Percentiles rank a stretch among this genome's conserved stretches.
Evolutionary conservation across 495 filamentous ascomycete genomes (phyloP).

Genomic region (Chaetomidium leptoderma): DNA sequence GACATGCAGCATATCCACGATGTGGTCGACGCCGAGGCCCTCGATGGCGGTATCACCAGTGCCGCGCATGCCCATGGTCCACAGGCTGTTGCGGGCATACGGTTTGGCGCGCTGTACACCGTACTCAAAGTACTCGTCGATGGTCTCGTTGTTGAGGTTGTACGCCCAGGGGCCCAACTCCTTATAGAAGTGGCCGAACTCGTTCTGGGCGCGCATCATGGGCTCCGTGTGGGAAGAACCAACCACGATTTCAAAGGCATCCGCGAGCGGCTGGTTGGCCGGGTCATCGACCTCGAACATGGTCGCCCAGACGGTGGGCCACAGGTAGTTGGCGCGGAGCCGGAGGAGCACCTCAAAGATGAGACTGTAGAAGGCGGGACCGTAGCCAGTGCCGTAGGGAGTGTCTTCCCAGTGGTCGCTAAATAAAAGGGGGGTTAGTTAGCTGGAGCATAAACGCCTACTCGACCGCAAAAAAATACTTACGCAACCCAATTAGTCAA

Average conservation of each 20-base stretch:
- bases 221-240: slow-evolving; percentile 72
- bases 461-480: slow-evolving; percentile 14
- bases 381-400: slow-evolving; percentile 56
- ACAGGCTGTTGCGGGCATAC: slow-evolving; percentile 58
- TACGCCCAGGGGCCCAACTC: slow-evolving; percentile 67
- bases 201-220: slow-evolving; percentile 66
- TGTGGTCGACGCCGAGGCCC: slow-evolving; percentile 52
- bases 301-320: slow-evolving; percentile 66
- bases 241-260: slow-evolving; percentile 69
- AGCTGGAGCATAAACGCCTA: too few relatives aligned
- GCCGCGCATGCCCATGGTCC: slow-evolving; percentile 72
- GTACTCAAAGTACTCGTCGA: slow-evolving; percentile 62
- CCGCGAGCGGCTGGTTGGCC: slow-evolving; percentile 61
- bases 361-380: slow-evolving; percentile 59
- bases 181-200: slow-evolving; percentile 56
- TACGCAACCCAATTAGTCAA: slow-evolving; percentile 64
- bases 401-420: slow-evolving; percentile 36
- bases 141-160: slow-evolving; percentile 59
- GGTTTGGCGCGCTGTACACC: slow-evolving; percentile 60
- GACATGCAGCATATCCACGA: slow-evolving; percentile 53
- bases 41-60: slow-evolving; percentile 59
- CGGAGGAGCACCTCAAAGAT: slow-evolving; percentile 71
- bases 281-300: slow-evolving; percentile 70
- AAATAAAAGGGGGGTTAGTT: neutral
- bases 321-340: slow-evolving; percentile 68